phyloP scores from a whole-genome alignment of 192 early-diverging fungal species.

The Backusella tuberculispora region DNA sequence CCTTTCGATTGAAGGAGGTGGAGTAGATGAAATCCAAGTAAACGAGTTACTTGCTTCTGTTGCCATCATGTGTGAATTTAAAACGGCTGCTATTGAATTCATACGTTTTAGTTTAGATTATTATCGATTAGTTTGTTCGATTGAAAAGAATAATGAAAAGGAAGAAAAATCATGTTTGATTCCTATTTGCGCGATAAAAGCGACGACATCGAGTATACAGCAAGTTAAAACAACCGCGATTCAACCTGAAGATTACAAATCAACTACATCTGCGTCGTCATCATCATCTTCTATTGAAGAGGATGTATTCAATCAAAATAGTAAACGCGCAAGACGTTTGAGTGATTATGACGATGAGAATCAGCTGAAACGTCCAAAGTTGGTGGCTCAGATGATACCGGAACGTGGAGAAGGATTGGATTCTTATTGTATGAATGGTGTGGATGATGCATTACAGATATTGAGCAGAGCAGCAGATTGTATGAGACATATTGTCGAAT shows the following conservation, averaged over 20 bases:
- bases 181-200: conserved; percentile 33
- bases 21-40: background rate
- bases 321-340: background rate
- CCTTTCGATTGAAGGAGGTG: background rate
- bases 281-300: conserved; percentile 2
- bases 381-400: background rate
- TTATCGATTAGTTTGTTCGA: conserved; percentile 28
- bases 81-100: conserved; percentile 28
- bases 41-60: conserved; percentile 9
- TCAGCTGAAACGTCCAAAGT: background rate
- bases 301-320: background rate
- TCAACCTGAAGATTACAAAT: background rate
- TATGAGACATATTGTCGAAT: conserved; percentile 29
- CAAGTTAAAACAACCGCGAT: background rate
- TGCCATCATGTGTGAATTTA: conserved; percentile 35
- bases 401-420: conserved; percentile 19
- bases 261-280: background rate
- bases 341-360: background rate
- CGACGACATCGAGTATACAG: background rate
- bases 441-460: conserved; percentile 28
- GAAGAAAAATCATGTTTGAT: conserved; percentile 39
- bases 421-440: conserved; percentile 32
- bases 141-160: conserved; percentile 13
- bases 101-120: conserved; percentile 30
- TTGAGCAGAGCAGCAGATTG: conserved; percentile 35